Conservation (phyloP, 441 rosid genomes). For the Kokia cookei region DNA sequence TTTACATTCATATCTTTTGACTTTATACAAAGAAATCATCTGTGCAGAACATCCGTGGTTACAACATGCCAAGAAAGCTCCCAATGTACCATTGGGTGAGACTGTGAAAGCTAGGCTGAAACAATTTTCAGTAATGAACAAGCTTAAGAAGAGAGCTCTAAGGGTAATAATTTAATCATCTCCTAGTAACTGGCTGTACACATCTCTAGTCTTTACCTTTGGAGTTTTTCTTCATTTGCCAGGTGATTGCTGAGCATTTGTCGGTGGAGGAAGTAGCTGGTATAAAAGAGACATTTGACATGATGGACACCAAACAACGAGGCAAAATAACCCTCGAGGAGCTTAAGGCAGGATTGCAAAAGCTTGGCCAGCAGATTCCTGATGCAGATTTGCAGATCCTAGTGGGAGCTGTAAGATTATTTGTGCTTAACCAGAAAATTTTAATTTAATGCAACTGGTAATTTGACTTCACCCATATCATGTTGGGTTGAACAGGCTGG, state of each 20-base stretch:
- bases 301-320: constrained; percentile 70
- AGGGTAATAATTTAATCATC: constrained; percentile 39
- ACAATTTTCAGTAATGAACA: constrained; percentile 93
- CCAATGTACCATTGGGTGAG: constrained; percentile 86
- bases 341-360: constrained; percentile 69
- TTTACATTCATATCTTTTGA: not conserved
- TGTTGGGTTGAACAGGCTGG: constrained; percentile 56
- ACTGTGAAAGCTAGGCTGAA: constrained; percentile 91
- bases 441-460: not conserved
- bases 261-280: constrained; percentile 94
- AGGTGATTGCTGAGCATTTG: constrained; percentile 96
- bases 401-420: constrained; percentile 80
- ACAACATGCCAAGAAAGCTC: constrained; percentile 78
- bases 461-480: not conserved
- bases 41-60: constrained; percentile 91
- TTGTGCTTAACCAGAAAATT: not conserved
- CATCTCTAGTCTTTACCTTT: not conserved
- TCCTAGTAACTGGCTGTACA: not conserved
- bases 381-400: constrained; percentile 85
- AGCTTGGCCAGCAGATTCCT: constrained; percentile 69
- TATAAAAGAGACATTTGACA: constrained; percentile 77
- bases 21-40: not conserved
- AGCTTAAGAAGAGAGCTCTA: constrained; percentile 92
- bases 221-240: constrained; percentile 7
- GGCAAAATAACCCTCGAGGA: constrained; percentile 85